Percentiles rank a stretch among this genome's conserved stretches.
phyloP scores from a whole-genome alignment of 306 rosid species.

The Glycyrrhiza uralensis region DNA sequence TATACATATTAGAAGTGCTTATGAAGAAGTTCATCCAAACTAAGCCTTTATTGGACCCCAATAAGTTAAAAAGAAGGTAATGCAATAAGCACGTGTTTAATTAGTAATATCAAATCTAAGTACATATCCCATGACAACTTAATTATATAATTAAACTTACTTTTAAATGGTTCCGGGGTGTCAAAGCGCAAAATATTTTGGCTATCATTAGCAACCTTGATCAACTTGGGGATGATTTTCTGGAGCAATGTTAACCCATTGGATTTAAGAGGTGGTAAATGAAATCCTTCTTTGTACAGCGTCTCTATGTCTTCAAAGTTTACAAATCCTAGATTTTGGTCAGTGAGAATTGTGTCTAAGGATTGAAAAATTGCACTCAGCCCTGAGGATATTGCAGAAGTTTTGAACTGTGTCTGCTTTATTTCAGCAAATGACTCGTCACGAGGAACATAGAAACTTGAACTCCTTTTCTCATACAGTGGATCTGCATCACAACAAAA shows the following conservation, averaged over 20 bases:
- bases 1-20: no score
- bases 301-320: slow-evolving; percentile 44
- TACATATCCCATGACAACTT: background rate
- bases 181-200: slow-evolving; percentile 44
- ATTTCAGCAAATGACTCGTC: slow-evolving; percentile 49
- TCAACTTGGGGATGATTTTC: slow-evolving; percentile 31
- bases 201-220: slow-evolving; percentile 19
- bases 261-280: slow-evolving; percentile 21
- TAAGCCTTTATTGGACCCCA: background rate
- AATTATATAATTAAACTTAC: slow-evolving; percentile 19
- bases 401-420: slow-evolving; percentile 41
- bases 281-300: slow-evolving; percentile 41
- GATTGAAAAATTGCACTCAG: slow-evolving; percentile 32
- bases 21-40: no score
- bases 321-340: slow-evolving; percentile 35
- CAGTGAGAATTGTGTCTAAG: slow-evolving; percentile 23
- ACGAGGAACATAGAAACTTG: slow-evolving; percentile 47
- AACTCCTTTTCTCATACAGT: slow-evolving; percentile 29
- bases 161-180: slow-evolving; percentile 38
- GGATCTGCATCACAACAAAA: slow-evolving; percentile 30
- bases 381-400: slow-evolving; percentile 32
- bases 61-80: background rate
- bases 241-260: background rate
- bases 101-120: background rate
- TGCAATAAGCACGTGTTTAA: background rate